Base-by-base conservation (phyloP, 1,284 basidiomycete genomes). In the Apiotrichum brassicae region DNA sequence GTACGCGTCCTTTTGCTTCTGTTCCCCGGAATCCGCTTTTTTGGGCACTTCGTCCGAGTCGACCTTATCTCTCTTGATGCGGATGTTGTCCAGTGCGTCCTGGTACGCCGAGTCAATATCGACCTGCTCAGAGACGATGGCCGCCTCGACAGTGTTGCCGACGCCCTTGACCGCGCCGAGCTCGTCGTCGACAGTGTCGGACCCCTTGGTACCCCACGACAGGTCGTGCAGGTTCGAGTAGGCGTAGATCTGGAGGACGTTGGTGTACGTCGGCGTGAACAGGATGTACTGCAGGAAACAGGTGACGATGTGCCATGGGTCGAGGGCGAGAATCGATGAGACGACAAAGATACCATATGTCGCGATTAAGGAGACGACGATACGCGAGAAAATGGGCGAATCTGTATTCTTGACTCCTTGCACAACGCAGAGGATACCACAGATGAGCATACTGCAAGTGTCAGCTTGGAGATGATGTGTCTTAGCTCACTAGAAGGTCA, bases 101-200 rank as follows among this genome's bases (percentile, higher is more conserved):
- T 92, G 86, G 67, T 97, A 98, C 20, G 88, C 82, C 36, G 79
- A 81, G 65, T 97, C 89, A 51, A 89, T 84, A 66, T 94, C 91
- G 3, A 86, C 85, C 48, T 87, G 84, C 46, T 87, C 87, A 0
- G 87, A 83, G 3, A 87, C 81, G 61, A 97, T 80, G 59, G 91
- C 86, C 49, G 97, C 85, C 62, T 95, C 89, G 35, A 97, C 89
- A 59, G 87, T 82, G 62, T 85, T 79, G 30, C 73, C 75, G 8
- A 76, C 71, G 13, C 76, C 77, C 43, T 68, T 64, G 41, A 90
- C 86, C 3, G 82, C 81, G 22, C 88, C 89, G 22, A 93, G 81
- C 63, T 92, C 88, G 0, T 80, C 78, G 43, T 84, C 83, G 71
- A 22, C 78, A 76, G 64, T 84, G 83, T 78, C 71, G 3, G 65